A percentile compares a stretch with the other conserved stretches of the same genome.
These are phyloP conservation scores for Spinellus fusiger DNA, from an alignment of 192 early-diverging fungal genomes.

Conservation along the genomic window DNA sequence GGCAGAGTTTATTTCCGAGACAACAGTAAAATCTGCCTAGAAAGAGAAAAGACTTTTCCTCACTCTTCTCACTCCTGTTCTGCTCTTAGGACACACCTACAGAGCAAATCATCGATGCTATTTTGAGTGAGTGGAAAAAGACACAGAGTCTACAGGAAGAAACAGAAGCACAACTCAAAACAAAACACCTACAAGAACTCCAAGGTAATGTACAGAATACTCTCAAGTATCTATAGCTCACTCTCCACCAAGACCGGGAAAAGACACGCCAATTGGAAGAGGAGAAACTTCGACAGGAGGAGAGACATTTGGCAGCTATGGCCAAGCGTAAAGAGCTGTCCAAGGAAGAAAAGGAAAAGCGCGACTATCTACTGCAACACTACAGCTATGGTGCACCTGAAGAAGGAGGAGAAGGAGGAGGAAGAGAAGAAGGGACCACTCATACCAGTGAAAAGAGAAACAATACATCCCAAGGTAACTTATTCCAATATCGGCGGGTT, in stretches of 20 bases:
- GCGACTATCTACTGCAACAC: conserved; percentile 44
- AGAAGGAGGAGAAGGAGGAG: conserved; percentile 29
- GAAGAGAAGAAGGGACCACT: background rate
- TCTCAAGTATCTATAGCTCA: background rate
- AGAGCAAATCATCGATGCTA: conserved; percentile 32
- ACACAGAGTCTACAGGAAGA: conserved; percentile 33
- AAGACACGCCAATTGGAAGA: background rate
- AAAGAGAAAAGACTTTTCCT: background rate
- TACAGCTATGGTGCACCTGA: conserved; percentile 64
- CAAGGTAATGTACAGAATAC: too few species aligned
- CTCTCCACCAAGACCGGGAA: background rate
- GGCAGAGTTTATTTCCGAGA: conserved; percentile 59
- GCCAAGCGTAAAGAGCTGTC: conserved; percentile 35
- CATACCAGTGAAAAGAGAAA: background rate
- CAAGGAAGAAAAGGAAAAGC: conserved; percentile 43
- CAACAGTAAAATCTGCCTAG: conserved; percentile 22
- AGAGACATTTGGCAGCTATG: background rate
- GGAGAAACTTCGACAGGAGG: conserved; percentile 4
- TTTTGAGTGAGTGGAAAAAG: conserved; percentile 40
- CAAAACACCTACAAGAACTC: conserved; percentile 10
- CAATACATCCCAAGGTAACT: background rate
- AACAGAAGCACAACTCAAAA: conserved; percentile 28
- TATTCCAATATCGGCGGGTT: background rate
- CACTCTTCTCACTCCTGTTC: background rate
- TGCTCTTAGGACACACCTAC: conserved; percentile 37